These are phyloP conservation scores for Wickerhamomyces bisporus DNA, from an alignment of 805 yeast genomes.

Conservation along the genomic window DNA sequence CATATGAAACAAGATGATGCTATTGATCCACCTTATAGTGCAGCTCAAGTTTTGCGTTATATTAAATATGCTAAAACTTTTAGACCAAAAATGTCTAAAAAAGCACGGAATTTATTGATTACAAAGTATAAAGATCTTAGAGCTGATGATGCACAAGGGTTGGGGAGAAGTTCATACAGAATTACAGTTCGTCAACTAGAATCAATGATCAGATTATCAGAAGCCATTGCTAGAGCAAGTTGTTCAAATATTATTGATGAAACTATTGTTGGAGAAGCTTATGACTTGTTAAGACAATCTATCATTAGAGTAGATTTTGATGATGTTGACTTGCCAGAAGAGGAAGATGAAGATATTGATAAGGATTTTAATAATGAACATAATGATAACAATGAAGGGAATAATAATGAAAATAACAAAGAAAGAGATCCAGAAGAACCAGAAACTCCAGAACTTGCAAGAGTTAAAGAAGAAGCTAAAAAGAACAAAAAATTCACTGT, in stretches of 20 bases:
- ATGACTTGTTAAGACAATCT: conserved; percentile 81
- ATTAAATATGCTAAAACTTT: conserved; percentile 90
- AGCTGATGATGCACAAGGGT: conserved; percentile 85
- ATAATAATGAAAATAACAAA: conserved; percentile 10
- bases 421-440: conserved; percentile 1
- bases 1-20: conserved; percentile 92
- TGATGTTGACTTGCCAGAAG: conserved; percentile 83
- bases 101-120: conserved; percentile 72
- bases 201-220: conserved; percentile 86
- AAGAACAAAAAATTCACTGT: conserved; percentile 44
- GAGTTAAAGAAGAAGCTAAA: conserved; percentile 2
- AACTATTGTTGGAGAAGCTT: conserved; percentile 90
- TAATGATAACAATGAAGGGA: conserved; percentile 8
- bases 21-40: conserved; percentile 80
- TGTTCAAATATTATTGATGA: conserved; percentile 63
- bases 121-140: conserved; percentile 79
- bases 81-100: conserved; percentile 81
- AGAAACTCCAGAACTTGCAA: not conserved
- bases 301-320: conserved; percentile 93
- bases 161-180: conserved; percentile 79
- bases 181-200: conserved; percentile 97
- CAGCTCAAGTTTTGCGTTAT: conserved; percentile 83
- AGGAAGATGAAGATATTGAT: conserved; percentile 19
- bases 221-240: conserved; percentile 95
- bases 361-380: conserved; percentile 7